Conservation (phyloP, 768 basidiomycete species). For the Collybia nuda region DNA sequence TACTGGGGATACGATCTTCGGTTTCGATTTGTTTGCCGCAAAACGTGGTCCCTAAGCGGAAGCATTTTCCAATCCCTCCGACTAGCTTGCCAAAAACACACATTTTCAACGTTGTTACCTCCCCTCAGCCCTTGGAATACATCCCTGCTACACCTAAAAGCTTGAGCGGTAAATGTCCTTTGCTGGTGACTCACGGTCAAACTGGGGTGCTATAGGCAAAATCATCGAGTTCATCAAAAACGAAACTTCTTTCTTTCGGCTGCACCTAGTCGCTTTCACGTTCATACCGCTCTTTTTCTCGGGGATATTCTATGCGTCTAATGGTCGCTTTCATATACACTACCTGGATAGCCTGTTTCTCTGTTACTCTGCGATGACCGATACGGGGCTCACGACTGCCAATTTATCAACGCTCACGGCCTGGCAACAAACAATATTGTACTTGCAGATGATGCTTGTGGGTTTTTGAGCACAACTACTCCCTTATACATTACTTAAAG, state of each 20-base stretch:
- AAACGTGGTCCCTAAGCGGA: too few relatives aligned
- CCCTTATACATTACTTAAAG: not conserved
- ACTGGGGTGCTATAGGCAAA: too few relatives aligned
- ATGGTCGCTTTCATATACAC: conserved; percentile 48
- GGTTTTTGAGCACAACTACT: conserved; percentile 11
- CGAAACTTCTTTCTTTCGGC: conserved; percentile 52
- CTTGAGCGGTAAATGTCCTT: too few relatives aligned
- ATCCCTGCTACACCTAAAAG: too few relatives aligned
- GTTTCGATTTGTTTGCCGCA: too few relatives aligned
- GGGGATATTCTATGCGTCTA: conserved; percentile 65
- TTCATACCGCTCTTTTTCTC: conserved; percentile 59
- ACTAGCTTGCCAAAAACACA: too few relatives aligned
- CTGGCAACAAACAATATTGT: conserved; percentile 51
- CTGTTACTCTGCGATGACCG: conserved; percentile 60
- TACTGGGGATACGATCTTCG: too few relatives aligned
- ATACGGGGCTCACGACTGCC: conserved; percentile 45
- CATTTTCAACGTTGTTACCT: too few relatives aligned
- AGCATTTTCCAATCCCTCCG: too few relatives aligned
- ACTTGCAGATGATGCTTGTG: conserved; percentile 52
- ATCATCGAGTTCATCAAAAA: not conserved
- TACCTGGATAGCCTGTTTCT: conserved; percentile 62
- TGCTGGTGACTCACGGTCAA: too few relatives aligned
- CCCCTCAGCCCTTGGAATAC: too few relatives aligned
- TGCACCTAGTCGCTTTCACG: conserved; percentile 50
- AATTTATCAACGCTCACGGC: conserved; percentile 49